A percentile compares a stretch with the other conserved stretches of the same genome.
Conservation (phyloP, 805 yeast species). For the Lipomyces yamadae region DNA sequence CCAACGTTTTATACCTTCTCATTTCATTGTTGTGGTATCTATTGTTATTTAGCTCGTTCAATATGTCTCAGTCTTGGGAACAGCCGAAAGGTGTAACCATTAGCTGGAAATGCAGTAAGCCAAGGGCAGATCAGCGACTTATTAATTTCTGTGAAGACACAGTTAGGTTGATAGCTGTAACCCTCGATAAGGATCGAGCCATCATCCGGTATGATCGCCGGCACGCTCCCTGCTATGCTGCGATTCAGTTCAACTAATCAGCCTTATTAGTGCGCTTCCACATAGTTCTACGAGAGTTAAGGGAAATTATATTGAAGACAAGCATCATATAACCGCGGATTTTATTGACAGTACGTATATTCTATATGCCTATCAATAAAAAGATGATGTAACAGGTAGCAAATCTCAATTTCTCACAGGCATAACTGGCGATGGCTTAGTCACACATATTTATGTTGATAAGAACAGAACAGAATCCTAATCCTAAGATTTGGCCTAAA, state of each 20-base stretch:
- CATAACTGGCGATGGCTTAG: too few species aligned
- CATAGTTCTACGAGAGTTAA: neutral
- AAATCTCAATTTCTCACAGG: too few species aligned
- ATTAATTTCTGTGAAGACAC: slow-evolving; percentile 1
- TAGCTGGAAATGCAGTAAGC: neutral
- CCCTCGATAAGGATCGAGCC: neutral
- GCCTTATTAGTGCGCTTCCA: neutral
- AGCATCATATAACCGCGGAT: neutral
- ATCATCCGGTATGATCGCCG: neutral
- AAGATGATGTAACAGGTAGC: too few species aligned
- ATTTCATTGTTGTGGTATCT: neutral
- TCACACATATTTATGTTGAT: too few species aligned
- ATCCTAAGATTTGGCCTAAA: neutral
- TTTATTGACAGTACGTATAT: neutral
- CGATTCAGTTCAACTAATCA: neutral
- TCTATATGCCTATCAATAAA: neutral
- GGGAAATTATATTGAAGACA: neutral
- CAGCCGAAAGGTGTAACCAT: neutral
- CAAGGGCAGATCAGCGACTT: neutral
- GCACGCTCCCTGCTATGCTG: neutral
- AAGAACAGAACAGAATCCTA: neutral
- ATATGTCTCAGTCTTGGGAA: neutral
- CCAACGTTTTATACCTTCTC: neutral
- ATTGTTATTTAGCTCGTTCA: neutral
- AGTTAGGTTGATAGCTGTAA: neutral